Evolutionary conservation across 2,329 filamentous ascomycete species (phyloP).

Genomic region (Periconia sp.): DNA sequence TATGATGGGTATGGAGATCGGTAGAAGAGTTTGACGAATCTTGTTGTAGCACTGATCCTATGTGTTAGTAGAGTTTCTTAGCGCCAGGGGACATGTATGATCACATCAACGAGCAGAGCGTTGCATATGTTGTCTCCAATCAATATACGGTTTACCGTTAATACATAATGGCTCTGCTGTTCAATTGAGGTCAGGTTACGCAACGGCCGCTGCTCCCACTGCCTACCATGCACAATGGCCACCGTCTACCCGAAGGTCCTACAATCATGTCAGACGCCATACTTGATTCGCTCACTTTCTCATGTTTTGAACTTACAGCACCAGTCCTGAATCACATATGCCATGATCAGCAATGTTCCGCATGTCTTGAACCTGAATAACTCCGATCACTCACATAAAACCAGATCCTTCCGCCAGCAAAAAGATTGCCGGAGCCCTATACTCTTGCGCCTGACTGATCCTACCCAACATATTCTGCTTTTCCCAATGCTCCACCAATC

Average conservation of each 20-base stretch:
- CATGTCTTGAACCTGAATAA: neutral
- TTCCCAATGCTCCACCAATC: conserved; percentile 32
- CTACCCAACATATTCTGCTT: conserved; percentile 39
- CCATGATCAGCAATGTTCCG: neutral
- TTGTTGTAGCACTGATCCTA: too few species aligned
- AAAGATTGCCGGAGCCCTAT: conserved; percentile 31
- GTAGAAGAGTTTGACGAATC: too few species aligned
- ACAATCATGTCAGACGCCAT: neutral
- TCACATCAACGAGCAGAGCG: too few species aligned
- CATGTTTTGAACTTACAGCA: neutral
- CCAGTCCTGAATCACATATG: neutral
- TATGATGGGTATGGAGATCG: too few species aligned
- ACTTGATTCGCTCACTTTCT: neutral
- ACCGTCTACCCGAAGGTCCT: conserved; percentile 47
- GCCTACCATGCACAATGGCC: conserved; percentile 42
- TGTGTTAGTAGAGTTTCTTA: too few species aligned
- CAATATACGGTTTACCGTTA: too few species aligned
- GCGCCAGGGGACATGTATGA: too few species aligned
- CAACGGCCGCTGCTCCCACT: too few species aligned
- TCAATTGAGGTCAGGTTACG: too few species aligned
- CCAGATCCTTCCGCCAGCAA: conserved; percentile 47
- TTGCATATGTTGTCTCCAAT: too few species aligned
- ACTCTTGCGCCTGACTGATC: conserved; percentile 35
- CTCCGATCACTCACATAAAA: conserved; percentile 56
- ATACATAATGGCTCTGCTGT: too few species aligned